Evolutionary conservation across 768 basidiomycete species (phyloP).

Genomic region (Trametes meyenii): DNA sequence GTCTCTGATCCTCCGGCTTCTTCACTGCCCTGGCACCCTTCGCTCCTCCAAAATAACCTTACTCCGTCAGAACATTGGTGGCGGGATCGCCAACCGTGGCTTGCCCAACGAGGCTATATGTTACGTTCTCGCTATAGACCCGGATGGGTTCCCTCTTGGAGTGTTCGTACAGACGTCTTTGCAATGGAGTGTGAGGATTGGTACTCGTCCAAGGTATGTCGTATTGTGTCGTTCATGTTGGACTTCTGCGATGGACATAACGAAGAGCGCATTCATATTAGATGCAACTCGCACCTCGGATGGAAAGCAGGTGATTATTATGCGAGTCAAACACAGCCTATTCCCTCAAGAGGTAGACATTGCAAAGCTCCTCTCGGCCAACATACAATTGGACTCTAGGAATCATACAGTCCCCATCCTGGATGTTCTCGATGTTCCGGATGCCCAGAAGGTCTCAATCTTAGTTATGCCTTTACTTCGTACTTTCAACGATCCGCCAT

Average conservation of each 20-base stretch:
- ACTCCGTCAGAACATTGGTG: slow-evolving; percentile 7
- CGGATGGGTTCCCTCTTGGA: slow-evolving; percentile 34
- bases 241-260: not conserved
- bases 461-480: slow-evolving; percentile 38
- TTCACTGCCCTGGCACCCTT: not conserved
- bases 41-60: not conserved
- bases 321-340: slow-evolving; percentile 8
- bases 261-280: slow-evolving; percentile 2
- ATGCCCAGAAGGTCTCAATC: slow-evolving; percentile 18
- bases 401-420: slow-evolving; percentile 31
- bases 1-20: not conserved
- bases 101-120: slow-evolving; percentile 26
- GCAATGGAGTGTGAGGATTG: slow-evolving; percentile 16
- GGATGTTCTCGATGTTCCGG: slow-evolving; percentile 26
- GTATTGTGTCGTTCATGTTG: not conserved
- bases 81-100: slow-evolving; percentile 19
- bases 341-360: slow-evolving; percentile 27
- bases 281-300: slow-evolving; percentile 29
- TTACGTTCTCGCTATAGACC: slow-evolving; percentile 29
- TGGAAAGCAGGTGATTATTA: slow-evolving; percentile 20
- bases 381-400: slow-evolving; percentile 12
- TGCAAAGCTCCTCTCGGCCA: slow-evolving; percentile 8
- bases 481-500: slow-evolving; percentile 31
- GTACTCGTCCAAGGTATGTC: not conserved
- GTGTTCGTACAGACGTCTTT: not conserved